Conservation (phyloP, 2,329 filamentous ascomycete genomes). For the Penicillium sp. region DNA sequence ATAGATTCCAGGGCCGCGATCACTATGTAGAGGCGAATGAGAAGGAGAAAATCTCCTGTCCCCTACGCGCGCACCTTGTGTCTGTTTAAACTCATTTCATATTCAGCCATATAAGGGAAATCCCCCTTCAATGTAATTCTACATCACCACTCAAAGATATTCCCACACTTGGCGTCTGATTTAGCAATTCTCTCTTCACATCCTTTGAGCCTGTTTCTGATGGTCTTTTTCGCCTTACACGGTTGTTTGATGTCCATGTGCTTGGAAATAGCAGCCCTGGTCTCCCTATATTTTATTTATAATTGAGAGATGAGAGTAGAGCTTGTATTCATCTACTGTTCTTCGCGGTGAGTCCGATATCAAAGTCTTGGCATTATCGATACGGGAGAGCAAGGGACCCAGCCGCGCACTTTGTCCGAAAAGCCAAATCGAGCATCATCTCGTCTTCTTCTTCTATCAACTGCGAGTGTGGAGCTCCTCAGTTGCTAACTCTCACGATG, state of each 20-base stretch:
- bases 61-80: conserved; percentile 41
- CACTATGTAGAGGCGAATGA: conserved; percentile 43
- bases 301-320: no score
- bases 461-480: conserved; percentile 18
- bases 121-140: conserved; percentile 17
- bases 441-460: conserved; percentile 18
- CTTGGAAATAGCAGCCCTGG: no score
- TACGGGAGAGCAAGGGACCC: conserved; percentile 10
- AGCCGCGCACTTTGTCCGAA: conserved; percentile 19
- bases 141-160: background rate
- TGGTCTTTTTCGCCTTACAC: background rate
- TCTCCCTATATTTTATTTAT: no score
- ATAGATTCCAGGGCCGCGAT: conserved; percentile 41
- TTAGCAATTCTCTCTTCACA: background rate
- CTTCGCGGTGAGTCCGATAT: background rate
- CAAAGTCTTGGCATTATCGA: conserved; percentile 6
- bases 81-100: conserved; percentile 9
- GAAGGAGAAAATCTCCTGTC: conserved; percentile 40
- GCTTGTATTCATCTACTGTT: no score
- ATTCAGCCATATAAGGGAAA: background rate
- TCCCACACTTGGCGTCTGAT: no score
- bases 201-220: no score
- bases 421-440: conserved; percentile 22
- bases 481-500: conserved; percentile 49
- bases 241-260: background rate